Evolutionary conservation across 2,329 filamentous ascomycete species (phyloP).

Genomic region (Plenodomus biglobosus): DNA sequence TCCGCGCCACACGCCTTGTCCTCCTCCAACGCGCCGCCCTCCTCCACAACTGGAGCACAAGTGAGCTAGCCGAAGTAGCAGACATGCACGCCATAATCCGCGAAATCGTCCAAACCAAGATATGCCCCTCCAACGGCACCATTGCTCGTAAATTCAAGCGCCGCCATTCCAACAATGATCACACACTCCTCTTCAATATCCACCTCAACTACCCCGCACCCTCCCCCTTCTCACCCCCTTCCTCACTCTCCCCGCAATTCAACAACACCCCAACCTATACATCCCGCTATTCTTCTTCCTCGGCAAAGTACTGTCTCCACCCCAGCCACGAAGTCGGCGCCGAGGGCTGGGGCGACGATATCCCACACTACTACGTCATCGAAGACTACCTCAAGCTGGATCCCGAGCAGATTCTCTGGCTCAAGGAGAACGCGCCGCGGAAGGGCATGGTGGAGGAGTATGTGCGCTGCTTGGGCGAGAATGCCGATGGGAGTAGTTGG

Average conservation of each 20-base stretch:
- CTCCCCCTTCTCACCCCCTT: constrained; percentile 39
- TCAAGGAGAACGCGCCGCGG: constrained; percentile 57
- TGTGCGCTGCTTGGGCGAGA: constrained; percentile 50
- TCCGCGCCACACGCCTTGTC: constrained; percentile 50
- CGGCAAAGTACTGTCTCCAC: constrained; percentile 52
- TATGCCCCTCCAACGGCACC: constrained; percentile 64
- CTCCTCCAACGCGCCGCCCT: constrained; percentile 57
- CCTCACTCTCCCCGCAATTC: constrained; percentile 42
- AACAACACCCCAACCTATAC: constrained; percentile 37
- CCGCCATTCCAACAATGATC: constrained; percentile 54
- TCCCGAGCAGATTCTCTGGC: constrained; percentile 60
- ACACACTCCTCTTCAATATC: constrained; percentile 56
- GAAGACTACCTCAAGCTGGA: constrained; percentile 67
- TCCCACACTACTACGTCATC: constrained; percentile 64
- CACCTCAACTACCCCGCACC: constrained; percentile 52
- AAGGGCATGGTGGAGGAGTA: constrained; percentile 61
- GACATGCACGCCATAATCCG: constrained; percentile 59
- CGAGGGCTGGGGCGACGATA: constrained; percentile 67
- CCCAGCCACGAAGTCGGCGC: constrained; percentile 55
- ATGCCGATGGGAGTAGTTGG: constrained; percentile 58
- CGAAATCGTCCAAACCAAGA: constrained; percentile 58
- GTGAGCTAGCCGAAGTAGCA: constrained; percentile 60
- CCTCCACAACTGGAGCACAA: constrained; percentile 60
- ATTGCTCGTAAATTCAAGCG: constrained; percentile 62
- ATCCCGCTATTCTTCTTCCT: constrained; percentile 46